These are phyloP conservation scores for Penicillium sp. DNA, from an alignment of 2,329 filamentous ascomycete species.

Conservation along the genomic window DNA sequence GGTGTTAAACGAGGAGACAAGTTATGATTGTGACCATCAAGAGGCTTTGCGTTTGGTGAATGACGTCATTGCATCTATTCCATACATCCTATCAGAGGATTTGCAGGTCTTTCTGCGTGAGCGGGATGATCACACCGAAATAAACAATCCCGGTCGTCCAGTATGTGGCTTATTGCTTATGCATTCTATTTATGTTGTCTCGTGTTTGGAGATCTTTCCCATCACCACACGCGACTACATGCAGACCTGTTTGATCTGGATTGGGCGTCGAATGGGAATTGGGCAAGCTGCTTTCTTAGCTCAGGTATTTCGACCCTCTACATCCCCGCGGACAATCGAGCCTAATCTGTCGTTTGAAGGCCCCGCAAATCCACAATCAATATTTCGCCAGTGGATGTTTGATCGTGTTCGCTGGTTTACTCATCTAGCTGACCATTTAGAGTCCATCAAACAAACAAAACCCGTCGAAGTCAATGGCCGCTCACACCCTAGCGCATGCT, in stretches of 20 bases:
- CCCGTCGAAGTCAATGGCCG: too few species aligned
- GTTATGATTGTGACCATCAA: background rate
- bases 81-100: background rate
- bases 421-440: background rate
- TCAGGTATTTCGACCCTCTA: background rate
- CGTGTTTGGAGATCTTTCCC: background rate
- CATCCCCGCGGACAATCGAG: background rate
- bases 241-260: background rate
- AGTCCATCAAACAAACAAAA: background rate
- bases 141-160: background rate
- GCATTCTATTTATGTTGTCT: background rate
- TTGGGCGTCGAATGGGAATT: background rate
- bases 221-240: background rate
- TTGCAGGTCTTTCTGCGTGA: background rate
- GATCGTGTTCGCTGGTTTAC: background rate
- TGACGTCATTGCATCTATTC: background rate
- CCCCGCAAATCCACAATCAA: background rate
- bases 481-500: too few species aligned
- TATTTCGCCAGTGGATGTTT: background rate
- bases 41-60: background rate
- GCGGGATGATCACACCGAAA: background rate
- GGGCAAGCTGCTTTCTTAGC: background rate
- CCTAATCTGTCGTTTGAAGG: background rate
- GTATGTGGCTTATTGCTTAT: background rate
- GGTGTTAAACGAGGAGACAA: background rate